Evolutionary conservation across 2,329 filamentous ascomycete genomes (phyloP).

Genomic region (Colletotrichum tamarilloi): DNA sequence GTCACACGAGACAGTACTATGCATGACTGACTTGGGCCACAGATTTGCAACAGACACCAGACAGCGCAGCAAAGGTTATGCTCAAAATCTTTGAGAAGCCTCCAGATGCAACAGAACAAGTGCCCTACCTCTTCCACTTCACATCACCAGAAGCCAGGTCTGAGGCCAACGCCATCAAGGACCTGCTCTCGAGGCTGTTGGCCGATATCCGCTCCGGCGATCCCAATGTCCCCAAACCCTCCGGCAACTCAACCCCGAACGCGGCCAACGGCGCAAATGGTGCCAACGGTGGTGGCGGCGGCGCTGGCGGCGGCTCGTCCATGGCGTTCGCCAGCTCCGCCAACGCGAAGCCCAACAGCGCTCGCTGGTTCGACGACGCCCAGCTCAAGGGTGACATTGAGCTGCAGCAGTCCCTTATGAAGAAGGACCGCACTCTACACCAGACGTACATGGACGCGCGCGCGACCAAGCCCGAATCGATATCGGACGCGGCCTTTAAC

Average conservation of each 20-base stretch:
- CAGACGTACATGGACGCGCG: conserved; percentile 90
- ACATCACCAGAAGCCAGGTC: conserved; percentile 81
- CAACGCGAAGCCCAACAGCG: conserved; percentile 62
- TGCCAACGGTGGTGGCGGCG: conserved; percentile 28
- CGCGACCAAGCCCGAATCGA: conserved; percentile 83
- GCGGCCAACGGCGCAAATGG: conserved; percentile 39
- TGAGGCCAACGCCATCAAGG: conserved; percentile 88
- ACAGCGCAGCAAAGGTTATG: conserved; percentile 89
- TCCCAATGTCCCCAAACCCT: conserved; percentile 60
- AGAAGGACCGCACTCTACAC: conserved; percentile 78
- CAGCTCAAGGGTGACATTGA: conserved; percentile 81
- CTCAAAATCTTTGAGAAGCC: conserved; percentile 88
- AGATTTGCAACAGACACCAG: conserved; percentile 97
- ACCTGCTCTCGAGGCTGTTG: conserved; percentile 82
- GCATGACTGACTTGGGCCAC: conserved; percentile 34
- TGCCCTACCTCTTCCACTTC: conserved; percentile 89
- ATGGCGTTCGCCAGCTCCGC: conserved; percentile 84
- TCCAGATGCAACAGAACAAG: conserved; percentile 66
- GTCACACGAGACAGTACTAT: not conserved
- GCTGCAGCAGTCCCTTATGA: conserved; percentile 89
- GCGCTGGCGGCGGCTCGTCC: conserved; percentile 56
- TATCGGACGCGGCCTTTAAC: conserved; percentile 85
- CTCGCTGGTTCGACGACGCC: conserved; percentile 83
- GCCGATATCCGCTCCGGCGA: conserved; percentile 72
- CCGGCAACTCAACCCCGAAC: conserved; percentile 46